Percentiles rank a stretch among this genome's conserved stretches.
phyloP scores from a whole-genome alignment of 441 rosid genomes.

The Eutrema salsugineum region DNA sequence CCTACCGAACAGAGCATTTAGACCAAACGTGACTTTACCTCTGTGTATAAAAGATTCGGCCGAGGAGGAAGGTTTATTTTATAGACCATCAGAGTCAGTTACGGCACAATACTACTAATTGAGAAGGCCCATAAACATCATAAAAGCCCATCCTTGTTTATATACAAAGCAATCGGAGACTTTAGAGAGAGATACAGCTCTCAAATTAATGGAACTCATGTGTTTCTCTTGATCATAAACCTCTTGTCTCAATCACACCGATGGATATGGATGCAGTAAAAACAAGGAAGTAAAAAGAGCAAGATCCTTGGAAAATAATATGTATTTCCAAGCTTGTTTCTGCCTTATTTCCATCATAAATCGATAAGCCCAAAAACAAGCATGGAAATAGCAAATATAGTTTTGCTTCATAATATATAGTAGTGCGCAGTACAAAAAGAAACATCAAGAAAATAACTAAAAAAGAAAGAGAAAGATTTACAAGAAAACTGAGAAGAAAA shows the following conservation, averaged over 20 bases:
- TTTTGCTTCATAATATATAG: not conserved
- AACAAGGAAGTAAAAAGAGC: not conserved
- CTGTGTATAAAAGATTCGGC: slow-evolving; percentile 21
- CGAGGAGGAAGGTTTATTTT: no score
- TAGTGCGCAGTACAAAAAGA: slow-evolving; percentile 1
- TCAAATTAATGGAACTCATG: slow-evolving; percentile 31
- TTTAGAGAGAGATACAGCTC: not conserved
- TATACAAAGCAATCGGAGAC: not conserved
- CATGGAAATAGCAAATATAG: slow-evolving; percentile 17
- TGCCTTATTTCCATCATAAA: not conserved
- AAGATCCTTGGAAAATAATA: not conserved
- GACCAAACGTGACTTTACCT: slow-evolving; percentile 43
- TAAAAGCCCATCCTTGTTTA: not conserved
- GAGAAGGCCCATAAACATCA: not conserved
- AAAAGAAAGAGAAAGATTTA: not conserved
- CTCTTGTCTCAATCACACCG: slow-evolving; percentile 9
- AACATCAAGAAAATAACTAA: not conserved
- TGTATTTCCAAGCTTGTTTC: slow-evolving; percentile 28
- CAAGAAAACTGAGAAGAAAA: slow-evolving; percentile 5
- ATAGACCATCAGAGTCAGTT: not conserved
- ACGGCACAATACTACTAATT: not conserved
- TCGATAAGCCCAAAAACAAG: slow-evolving; percentile 21
- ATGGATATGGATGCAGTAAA: not conserved
- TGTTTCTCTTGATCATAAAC: slow-evolving; percentile 23
- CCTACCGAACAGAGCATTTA: slow-evolving; percentile 55